Base-by-base conservation (phyloP, 257 asterid genomes). In the Ocimum tenuiflorum region DNA sequence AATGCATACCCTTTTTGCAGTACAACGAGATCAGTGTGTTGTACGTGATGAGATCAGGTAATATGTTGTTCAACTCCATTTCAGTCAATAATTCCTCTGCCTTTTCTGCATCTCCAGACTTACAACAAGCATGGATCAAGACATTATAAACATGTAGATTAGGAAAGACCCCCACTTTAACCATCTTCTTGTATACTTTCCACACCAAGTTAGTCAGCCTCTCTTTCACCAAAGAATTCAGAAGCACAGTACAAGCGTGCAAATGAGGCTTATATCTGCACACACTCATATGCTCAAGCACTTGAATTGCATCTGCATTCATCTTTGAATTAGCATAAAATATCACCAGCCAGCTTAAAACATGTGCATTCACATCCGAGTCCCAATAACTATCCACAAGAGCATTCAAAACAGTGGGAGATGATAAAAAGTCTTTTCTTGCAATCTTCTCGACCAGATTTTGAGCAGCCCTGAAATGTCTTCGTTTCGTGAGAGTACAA, bases 321-420 rank as follows among this genome's bases (percentile, higher is more conserved):
- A 77, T 81, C 82, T 80, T 89, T 41, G 86, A 78, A 50, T 79
- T 83, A 63, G 91, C 94, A 76, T 85, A 89, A 68, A 78, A 83
- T 62, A 89, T 92, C 77, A 92, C 84, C 85, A 92, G 73, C 97
- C 97, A 89, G 65, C 98, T 89, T 83, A 92, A 75, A 77, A 87
- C 87, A 71, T 86, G 96, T 0, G 94, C 76, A 70, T 84, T 89
- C 80, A 89, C 95, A 63, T 84, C 94, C 7, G 66, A 57, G 46
- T 77, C 85, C 31, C 41, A 68, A 46, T 74, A 49, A 53, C 75
- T 49, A 43, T 72, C 68, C 58, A 81, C 83, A 11, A 92, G 75
- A 12, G 94, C 84, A 62, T 85, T 89, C 83, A 92, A 80, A 61
- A 92, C 96, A 7, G 85, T 15, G 0, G 98, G 96, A n/a, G 95